Conservation (phyloP, 1,139 yeast species). For the Geotrichum aggregatum region DNA sequence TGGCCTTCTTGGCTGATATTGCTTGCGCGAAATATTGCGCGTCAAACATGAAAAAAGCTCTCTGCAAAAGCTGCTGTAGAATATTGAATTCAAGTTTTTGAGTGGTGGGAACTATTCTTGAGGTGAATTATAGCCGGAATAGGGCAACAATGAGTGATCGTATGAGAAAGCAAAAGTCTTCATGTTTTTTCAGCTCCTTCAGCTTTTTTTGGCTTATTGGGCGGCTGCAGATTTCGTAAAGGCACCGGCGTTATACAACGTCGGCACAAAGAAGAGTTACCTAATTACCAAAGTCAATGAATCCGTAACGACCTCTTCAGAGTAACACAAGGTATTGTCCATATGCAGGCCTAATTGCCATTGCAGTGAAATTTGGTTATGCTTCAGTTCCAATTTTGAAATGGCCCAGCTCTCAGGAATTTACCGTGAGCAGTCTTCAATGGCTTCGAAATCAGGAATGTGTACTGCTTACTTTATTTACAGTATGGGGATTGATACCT, state of each 20-base stretch:
- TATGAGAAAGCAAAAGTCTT: background rate
- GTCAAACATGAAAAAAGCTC: conserved; percentile 3
- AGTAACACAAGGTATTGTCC: conserved; percentile 18
- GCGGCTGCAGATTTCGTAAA: conserved; percentile 20
- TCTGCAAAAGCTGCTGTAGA: conserved; percentile 3
- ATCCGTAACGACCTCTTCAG: conserved; percentile 20
- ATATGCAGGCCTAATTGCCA: too few species aligned
- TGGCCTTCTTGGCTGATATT: background rate
- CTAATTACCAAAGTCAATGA: conserved; percentile 29
- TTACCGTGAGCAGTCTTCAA: too few species aligned
- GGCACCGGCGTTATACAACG: conserved; percentile 20
- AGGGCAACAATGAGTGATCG: background rate
- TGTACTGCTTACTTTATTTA: too few species aligned
- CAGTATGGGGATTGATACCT: too few species aligned
- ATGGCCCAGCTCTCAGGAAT: too few species aligned
- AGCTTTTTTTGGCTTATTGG: too few species aligned
- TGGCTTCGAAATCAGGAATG: too few species aligned
- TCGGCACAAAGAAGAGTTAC: conserved; percentile 27
- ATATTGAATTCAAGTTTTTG: conserved; percentile 7
- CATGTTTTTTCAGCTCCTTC: background rate
- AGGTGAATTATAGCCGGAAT: background rate
- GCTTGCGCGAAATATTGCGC: conserved; percentile 2
- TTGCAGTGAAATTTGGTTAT: too few species aligned
- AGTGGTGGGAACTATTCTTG: background rate
- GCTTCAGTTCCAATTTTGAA: too few species aligned